A percentile compares a stretch with the other conserved stretches of the same genome.
Conservation (phyloP, 768 basidiomycete species). For the Coprinopsis marcescibilis region DNA sequence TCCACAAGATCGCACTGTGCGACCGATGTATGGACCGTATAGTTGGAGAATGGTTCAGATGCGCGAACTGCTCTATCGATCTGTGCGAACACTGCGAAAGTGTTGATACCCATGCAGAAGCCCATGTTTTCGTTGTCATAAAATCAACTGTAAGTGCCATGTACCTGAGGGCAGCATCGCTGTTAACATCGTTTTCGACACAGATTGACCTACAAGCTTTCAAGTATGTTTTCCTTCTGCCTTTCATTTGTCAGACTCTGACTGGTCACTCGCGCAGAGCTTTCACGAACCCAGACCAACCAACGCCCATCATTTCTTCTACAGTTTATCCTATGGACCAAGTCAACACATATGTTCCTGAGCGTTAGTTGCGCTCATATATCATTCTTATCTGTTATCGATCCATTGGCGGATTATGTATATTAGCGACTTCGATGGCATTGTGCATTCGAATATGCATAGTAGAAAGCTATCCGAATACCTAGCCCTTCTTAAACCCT, state of each 20-base stretch:
- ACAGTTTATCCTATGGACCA: not conserved
- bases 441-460: too few relatives aligned
- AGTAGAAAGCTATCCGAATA: too few relatives aligned
- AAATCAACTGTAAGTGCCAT: slow-evolving; percentile 61
- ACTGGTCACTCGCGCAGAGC: slow-evolving; percentile 29
- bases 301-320: not conserved
- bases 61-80: slow-evolving; percentile 83
- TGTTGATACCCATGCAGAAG: slow-evolving; percentile 75
- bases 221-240: slow-evolving; percentile 38
- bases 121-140: slow-evolving; percentile 83
- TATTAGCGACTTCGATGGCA: too few relatives aligned
- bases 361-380: not conserved
- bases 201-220: slow-evolving; percentile 74
- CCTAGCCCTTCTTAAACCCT: slow-evolving; percentile 71
- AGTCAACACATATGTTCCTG: not conserved
- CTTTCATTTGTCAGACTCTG: not conserved
- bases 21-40: slow-evolving; percentile 83
- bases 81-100: slow-evolving; percentile 81
- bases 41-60: slow-evolving; percentile 86
- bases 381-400: too few relatives aligned
- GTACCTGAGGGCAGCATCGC: not conserved
- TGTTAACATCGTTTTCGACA: not conserved
- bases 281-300: slow-evolving; percentile 48
- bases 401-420: too few relatives aligned
- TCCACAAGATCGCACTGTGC: slow-evolving; percentile 69